These are phyloP conservation scores for Pestalotiopsis sp. DNA, from an alignment of 2,329 filamentous ascomycete species.

Conservation along the genomic window DNA sequence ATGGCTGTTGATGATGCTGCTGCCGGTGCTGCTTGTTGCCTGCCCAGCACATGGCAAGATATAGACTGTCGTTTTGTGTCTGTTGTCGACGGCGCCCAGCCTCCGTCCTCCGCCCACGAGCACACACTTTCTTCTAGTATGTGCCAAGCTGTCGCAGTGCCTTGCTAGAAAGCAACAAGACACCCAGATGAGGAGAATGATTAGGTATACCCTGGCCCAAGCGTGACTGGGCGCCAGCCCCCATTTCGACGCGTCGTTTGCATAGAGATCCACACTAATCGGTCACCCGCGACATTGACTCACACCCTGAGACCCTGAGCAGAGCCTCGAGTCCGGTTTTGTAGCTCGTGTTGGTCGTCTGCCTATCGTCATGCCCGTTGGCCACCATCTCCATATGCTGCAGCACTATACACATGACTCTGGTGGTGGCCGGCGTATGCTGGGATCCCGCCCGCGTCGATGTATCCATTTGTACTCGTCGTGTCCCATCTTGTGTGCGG, in stretches of 20 bases:
- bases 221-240: background rate
- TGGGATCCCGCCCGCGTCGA: slow-evolving; percentile 24
- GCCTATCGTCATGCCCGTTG: slow-evolving; percentile 38
- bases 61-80: background rate
- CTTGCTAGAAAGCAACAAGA: background rate
- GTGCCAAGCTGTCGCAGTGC: background rate
- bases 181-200: background rate
- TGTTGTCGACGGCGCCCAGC: background rate
- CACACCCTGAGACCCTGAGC: slow-evolving; percentile 4
- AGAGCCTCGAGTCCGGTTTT: background rate
- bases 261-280: background rate
- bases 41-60: background rate
- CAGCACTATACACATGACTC: slow-evolving; percentile 42
- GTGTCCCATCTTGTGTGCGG: slow-evolving; percentile 28
- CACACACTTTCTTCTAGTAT: background rate
- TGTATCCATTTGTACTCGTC: slow-evolving; percentile 26
- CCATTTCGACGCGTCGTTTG: background rate
- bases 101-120: background rate
- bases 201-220: background rate
- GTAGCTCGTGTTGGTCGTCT: background rate
- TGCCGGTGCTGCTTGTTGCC: no score
- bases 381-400: slow-evolving; percentile 42
- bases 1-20: background rate
- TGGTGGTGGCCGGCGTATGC: slow-evolving; percentile 31
- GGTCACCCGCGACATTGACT: slow-evolving; percentile 3